phyloP scores from a whole-genome alignment of 257 asterid genomes.

The Gardenia jasminoides region DNA sequence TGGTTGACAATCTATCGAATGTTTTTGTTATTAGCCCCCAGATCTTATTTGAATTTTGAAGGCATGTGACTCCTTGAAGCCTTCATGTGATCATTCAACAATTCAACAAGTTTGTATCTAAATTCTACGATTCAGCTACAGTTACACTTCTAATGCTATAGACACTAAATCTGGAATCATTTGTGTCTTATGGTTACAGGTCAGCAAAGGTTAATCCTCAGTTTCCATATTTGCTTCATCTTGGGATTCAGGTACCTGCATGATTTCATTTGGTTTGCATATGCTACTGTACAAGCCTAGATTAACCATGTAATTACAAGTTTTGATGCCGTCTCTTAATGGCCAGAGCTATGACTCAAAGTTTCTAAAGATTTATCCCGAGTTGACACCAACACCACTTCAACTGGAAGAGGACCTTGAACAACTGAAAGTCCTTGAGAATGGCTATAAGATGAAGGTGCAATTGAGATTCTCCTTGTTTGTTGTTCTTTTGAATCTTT shows the following conservation, averaged over 20 bases:
- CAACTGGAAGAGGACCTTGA: conserved; percentile 98
- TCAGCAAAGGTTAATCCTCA: conserved; percentile 64
- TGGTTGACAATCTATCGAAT: no score
- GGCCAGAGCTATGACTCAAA: conserved; percentile 77
- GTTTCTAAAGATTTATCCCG: conserved; percentile 68
- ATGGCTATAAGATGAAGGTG: conserved; percentile 97
- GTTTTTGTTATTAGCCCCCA: no score
- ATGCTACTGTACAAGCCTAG: neutral
- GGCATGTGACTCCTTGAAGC: no score
- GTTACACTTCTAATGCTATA: neutral
- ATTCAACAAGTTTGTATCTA: conserved; percentile 64
- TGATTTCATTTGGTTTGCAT: neutral
- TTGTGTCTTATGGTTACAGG: conserved; percentile 37
- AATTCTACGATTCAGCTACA: neutral
- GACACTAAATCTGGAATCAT: conserved; percentile 9
- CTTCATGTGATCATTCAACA: no score
- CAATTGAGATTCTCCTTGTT: neutral
- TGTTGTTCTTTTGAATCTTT: neutral
- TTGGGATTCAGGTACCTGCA: conserved; percentile 75
- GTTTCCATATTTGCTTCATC: conserved; percentile 85
- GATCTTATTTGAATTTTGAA: no score
- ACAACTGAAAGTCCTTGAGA: conserved; percentile 90
- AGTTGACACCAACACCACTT: conserved; percentile 73
- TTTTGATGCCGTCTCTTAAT: conserved; percentile 8
- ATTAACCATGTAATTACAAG: neutral